Percentiles rank a stretch among this genome's conserved stretches.
phyloP scores from a whole-genome alignment of 306 rosid genomes.

The Oxytropis ochrocephala region DNA sequence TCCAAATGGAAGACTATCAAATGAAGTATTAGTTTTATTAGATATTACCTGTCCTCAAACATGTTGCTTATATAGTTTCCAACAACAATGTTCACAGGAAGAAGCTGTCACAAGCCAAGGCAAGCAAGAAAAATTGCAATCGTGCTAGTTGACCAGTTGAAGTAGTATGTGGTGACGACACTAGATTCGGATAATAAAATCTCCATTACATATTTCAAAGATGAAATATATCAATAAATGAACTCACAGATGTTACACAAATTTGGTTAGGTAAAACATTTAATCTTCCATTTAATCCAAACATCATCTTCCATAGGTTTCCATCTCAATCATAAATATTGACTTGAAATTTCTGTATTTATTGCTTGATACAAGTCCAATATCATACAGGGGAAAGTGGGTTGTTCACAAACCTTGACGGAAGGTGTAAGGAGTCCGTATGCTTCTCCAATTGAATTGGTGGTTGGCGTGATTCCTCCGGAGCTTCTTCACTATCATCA shows the following conservation, averaged over 20 bases:
- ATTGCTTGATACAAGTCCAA: constrained; percentile 6
- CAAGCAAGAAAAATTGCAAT: constrained; percentile 96
- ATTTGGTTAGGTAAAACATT: constrained; percentile 30
- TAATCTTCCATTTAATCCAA: neutral
- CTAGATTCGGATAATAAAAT: constrained; percentile 90
- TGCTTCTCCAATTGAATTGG: constrained; percentile 65
- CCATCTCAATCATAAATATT: neutral
- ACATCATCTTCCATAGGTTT: constrained; percentile 17
- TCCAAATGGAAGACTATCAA: neutral
- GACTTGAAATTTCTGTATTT: neutral
- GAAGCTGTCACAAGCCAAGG: constrained; percentile 93
- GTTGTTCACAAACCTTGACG: constrained; percentile 62
- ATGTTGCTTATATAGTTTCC: constrained; percentile 95
- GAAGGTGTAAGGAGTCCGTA: constrained; percentile 98
- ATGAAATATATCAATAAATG: constrained; percentile 95
- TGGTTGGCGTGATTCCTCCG: constrained; percentile 67
- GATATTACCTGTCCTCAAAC: constrained; percentile 89
- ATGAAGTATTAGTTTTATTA: neutral
- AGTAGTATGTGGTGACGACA: constrained; percentile 89
- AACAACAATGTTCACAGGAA: constrained; percentile 78
- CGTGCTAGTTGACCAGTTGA: constrained; percentile 77
- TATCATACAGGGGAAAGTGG: neutral
- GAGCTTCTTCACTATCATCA: constrained; percentile 91
- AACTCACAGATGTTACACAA: constrained; percentile 47
- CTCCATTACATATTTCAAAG: constrained; percentile 98